phyloP scores from a whole-genome alignment of 2,329 filamentous ascomycete genomes.

The Paracoccidioides lutzii region DNA sequence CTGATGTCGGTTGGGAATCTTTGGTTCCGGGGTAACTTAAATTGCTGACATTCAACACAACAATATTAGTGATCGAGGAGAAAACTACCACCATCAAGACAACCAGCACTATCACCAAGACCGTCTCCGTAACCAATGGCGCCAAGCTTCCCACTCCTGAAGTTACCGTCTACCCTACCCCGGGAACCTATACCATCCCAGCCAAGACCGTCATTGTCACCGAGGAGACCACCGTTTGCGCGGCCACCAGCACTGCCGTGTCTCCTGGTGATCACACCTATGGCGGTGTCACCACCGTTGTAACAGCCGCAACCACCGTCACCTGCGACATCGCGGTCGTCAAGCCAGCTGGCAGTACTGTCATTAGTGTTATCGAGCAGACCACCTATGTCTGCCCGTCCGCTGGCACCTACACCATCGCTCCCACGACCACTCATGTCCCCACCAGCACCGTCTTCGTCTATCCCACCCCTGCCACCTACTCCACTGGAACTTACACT shows the following conservation, averaged over 20 bases:
- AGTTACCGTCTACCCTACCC: constrained; percentile 45
- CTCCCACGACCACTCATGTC: constrained; percentile 51
- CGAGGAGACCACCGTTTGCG: constrained; percentile 55
- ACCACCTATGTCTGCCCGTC: constrained; percentile 63
- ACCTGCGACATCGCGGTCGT: constrained; percentile 57
- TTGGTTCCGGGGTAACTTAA: not conserved
- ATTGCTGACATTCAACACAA: constrained; percentile 11
- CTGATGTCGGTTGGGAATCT: not conserved
- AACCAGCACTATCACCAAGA: constrained; percentile 27
- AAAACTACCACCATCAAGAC: constrained; percentile 25
- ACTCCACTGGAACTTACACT: constrained; percentile 60
- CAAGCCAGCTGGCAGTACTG: constrained; percentile 43
- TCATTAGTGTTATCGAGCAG: constrained; percentile 54
- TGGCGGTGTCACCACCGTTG: constrained; percentile 60
- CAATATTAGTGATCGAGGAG: constrained; percentile 9
- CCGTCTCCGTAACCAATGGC: constrained; percentile 18
- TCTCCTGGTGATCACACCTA: constrained; percentile 54
- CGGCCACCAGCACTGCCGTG: constrained; percentile 47
- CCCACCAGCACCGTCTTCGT: constrained; percentile 40
- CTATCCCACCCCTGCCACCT: constrained; percentile 53
- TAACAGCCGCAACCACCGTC: constrained; percentile 52
- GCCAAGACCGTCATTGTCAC: constrained; percentile 58
- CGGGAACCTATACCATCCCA: constrained; percentile 63
- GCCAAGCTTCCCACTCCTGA: constrained; percentile 34
- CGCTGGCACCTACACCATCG: constrained; percentile 64